Evolutionary conservation across 768 basidiomycete genomes (phyloP).

Genomic region (Porphyrellus cyaneotinctus): DNA sequence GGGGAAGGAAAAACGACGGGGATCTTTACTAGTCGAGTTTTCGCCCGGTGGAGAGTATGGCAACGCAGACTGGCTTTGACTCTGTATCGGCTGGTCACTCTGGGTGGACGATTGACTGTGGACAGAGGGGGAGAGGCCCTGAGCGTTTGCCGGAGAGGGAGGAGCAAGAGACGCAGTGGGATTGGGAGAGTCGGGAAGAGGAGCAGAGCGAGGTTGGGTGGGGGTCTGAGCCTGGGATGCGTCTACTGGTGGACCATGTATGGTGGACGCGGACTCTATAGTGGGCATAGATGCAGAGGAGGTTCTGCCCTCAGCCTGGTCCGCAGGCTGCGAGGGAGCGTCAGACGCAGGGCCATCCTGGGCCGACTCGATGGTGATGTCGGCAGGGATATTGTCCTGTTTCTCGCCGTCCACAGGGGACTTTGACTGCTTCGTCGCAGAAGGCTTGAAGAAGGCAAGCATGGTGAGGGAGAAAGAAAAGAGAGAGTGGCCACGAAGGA

Average conservation of each 20-base stretch:
- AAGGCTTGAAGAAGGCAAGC: conserved; percentile 26
- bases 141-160: conserved; percentile 9
- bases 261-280: conserved; percentile 22
- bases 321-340: neutral
- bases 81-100: conserved; percentile 19
- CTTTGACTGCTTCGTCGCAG: conserved; percentile 12
- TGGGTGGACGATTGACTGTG: conserved; percentile 17
- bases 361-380: neutral
- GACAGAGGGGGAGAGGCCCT: conserved; percentile 4
- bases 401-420: neutral
- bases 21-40: conserved; percentile 21
- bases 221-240: neutral
- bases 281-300: conserved; percentile 22
- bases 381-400: neutral
- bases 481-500: neutral
- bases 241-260: conserved; percentile 14
- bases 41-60: conserved; percentile 17
- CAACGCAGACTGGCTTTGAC: conserved; percentile 26
- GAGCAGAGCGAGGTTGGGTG: neutral
- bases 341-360: conserved; percentile 1
- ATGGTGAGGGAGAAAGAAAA: conserved; percentile 8
- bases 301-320: conserved; percentile 8
- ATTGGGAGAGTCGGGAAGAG: conserved; percentile 20
- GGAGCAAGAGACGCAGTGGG: conserved; percentile 17
- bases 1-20: conserved; percentile 48